These are phyloP conservation scores for Citrus trifoliata DNA, from an alignment of 345 rosid genomes.

Conservation along the genomic window DNA sequence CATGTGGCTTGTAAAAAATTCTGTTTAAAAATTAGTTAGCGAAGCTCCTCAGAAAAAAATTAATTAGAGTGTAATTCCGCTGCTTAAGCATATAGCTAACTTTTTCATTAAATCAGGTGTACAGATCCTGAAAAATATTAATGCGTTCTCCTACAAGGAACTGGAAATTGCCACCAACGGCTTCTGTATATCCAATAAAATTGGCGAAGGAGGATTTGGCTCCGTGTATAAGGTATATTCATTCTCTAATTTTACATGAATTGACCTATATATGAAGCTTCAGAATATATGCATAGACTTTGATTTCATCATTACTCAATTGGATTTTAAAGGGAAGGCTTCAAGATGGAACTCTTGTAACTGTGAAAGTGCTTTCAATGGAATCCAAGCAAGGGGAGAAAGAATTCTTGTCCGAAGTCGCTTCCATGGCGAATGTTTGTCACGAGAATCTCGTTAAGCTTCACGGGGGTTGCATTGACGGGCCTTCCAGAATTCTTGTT, in stretches of 20 bases:
- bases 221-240: conserved; percentile 30
- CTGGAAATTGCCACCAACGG: conserved; percentile 31
- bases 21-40: too few species aligned
- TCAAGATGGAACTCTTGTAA: conserved; percentile 32
- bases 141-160: conserved; percentile 25
- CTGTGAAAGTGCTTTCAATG: conserved; percentile 36
- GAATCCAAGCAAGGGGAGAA: conserved; percentile 41
- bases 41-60: too few species aligned
- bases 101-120: conserved; percentile 6
- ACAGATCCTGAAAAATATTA: conserved; percentile 9
- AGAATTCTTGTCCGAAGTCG: conserved; percentile 40
- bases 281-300: not conserved
- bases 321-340: conserved; percentile 30
- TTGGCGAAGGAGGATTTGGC: conserved; percentile 55
- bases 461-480: conserved; percentile 36
- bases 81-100: too few species aligned
- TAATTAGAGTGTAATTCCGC: too few species aligned
- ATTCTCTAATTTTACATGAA: not conserved
- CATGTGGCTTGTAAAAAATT: too few species aligned
- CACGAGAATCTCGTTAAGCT: conserved; percentile 36
- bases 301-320: not conserved
- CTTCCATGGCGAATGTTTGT: conserved; percentile 24
- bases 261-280: too few species aligned
- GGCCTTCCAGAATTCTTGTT: conserved; percentile 34
- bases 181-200: conserved; percentile 30